Evolutionary conservation across 208 protist genomes (phyloP).

Genomic region (Trypanosoma cruzi): DNA sequence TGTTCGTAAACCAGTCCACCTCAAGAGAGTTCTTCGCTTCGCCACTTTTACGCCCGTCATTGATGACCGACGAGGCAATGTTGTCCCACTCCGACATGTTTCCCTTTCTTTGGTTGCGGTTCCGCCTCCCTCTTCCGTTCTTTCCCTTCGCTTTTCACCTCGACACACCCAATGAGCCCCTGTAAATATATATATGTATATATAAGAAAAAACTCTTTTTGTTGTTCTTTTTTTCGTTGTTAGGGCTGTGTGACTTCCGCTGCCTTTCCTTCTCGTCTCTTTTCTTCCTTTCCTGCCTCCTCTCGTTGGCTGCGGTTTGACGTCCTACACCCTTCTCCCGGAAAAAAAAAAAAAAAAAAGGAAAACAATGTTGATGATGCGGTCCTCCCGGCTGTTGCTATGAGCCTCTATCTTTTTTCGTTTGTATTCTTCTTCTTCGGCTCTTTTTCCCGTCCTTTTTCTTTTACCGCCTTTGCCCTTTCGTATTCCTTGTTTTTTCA

Average conservation of each 20-base stretch:
- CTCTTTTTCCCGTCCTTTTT: not conserved
- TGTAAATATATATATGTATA: too few species aligned
- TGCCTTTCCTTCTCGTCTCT: not conserved
- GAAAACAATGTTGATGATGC: too few species aligned
- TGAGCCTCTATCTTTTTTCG: not conserved
- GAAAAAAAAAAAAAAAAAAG: too few species aligned
- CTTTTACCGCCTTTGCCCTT: not conserved
- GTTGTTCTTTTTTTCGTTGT: too few species aligned
- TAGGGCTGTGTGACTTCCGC: too few species aligned
- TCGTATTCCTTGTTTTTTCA: not conserved
- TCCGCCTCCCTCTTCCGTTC: not conserved
- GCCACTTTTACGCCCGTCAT: not conserved
- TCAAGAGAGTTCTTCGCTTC: conserved; percentile 7
- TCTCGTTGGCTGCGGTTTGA: too few species aligned
- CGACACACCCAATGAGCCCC: too few species aligned
- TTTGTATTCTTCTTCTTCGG: not conserved
- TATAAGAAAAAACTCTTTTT: too few species aligned
- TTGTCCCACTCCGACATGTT: conserved; percentile 2
- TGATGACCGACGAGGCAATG: not conserved
- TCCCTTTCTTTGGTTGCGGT: not conserved
- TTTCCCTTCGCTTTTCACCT: not conserved
- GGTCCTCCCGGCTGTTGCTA: too few species aligned
- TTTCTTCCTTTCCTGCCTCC: conserved; percentile 1
- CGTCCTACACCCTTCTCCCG: too few species aligned
- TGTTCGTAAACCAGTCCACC: conserved; percentile 27